These are phyloP conservation scores for Candida vartiovaarae DNA, from an alignment of 805 yeast genomes.

Conservation along the genomic window DNA sequence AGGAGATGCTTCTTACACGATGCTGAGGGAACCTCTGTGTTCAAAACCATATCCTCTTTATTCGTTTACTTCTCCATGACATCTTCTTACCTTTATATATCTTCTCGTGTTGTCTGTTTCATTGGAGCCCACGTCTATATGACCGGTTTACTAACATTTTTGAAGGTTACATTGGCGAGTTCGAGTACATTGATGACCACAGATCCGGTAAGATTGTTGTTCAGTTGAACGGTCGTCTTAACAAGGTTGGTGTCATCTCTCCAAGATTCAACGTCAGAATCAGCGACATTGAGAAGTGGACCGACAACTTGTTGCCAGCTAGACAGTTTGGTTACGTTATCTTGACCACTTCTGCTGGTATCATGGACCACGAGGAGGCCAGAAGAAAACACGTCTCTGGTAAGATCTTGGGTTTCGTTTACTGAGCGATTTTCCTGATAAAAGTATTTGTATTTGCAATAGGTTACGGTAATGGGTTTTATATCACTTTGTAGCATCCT, in stretches of 20 bases:
- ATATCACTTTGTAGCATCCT: too few relatives aligned
- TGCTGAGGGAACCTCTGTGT: slow-evolving; percentile 9
- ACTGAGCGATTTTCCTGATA: slow-evolving; percentile 37
- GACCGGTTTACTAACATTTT: too few relatives aligned
- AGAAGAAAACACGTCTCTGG: slow-evolving; percentile 99
- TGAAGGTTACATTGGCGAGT: slow-evolving; percentile 86
- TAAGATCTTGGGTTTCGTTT: slow-evolving; percentile 96
- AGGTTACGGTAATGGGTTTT: too few relatives aligned
- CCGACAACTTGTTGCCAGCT: slow-evolving; percentile 96
- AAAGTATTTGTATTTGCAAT: too few relatives aligned
- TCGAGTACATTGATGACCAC: slow-evolving; percentile 98
- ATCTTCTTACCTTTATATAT: slow-evolving; percentile 6
- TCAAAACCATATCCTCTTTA: slow-evolving; percentile 5
- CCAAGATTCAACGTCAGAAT: slow-evolving; percentile 98
- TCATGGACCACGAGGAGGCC: slow-evolving; percentile 99
- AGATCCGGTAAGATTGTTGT: slow-evolving; percentile 97
- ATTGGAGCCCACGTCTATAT: too few relatives aligned
- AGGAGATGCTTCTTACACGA: slow-evolving; percentile 31
- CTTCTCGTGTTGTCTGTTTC: too few relatives aligned
- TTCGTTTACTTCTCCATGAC: slow-evolving; percentile 32
- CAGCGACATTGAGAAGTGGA: slow-evolving; percentile 96
- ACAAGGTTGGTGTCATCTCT: slow-evolving; percentile 98
- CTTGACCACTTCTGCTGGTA: slow-evolving; percentile 98
- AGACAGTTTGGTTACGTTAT: slow-evolving; percentile 98
- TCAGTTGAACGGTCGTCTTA: slow-evolving; percentile 94